Evolutionary conservation across 345 rosid genomes (phyloP).

Genomic region (Populus deltoides): DNA sequence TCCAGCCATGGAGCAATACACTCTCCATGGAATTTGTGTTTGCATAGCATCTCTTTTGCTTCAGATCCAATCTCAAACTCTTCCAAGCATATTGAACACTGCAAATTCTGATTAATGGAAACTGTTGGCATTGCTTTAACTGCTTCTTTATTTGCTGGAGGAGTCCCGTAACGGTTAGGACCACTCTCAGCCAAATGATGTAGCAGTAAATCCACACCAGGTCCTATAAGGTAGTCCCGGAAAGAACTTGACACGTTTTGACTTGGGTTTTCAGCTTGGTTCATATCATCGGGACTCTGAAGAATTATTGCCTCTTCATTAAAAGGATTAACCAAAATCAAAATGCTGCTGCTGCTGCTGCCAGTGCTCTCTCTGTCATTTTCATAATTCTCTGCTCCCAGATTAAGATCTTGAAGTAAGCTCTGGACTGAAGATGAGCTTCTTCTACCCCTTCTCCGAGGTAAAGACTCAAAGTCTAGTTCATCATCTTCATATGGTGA

Average conservation of each 20-base stretch:
- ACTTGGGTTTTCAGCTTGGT: slow-evolving; percentile 10
- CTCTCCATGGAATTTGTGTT: slow-evolving; percentile 51
- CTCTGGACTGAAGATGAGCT: slow-evolving; percentile 21
- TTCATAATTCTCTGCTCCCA: slow-evolving; percentile 15
- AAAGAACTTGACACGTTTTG: slow-evolving; percentile 19
- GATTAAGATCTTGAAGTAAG: slow-evolving; percentile 28
- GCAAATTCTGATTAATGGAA: slow-evolving; percentile 19
- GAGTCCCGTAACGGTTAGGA: slow-evolving; percentile 36
- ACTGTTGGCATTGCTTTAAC: slow-evolving; percentile 42
- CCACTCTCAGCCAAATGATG: slow-evolving; percentile 42
- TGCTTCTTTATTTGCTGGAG: slow-evolving; percentile 36
- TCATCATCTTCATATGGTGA: slow-evolving; percentile 22
- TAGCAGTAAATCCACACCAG: slow-evolving; percentile 42
- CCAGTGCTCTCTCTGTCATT: slow-evolving; percentile 10
- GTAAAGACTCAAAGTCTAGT: slow-evolving; percentile 22
- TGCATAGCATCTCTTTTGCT: slow-evolving; percentile 63
- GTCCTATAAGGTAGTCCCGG: slow-evolving; percentile 40
- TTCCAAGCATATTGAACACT: slow-evolving; percentile 54
- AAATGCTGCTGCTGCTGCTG: not conserved
- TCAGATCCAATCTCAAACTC: slow-evolving; percentile 54
- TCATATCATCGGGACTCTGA: slow-evolving; percentile 19
- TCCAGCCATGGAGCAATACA: slow-evolving; percentile 63
- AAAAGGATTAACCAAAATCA: slow-evolving; percentile 39
- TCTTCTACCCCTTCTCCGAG: slow-evolving; percentile 22
- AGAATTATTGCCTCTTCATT: slow-evolving; percentile 38